Evolutionary conservation across 164 flowering plant genomes (phyloP), one percentile per base, ranked within the genome.

Genomic region (Vitis cinerea): DNA sequence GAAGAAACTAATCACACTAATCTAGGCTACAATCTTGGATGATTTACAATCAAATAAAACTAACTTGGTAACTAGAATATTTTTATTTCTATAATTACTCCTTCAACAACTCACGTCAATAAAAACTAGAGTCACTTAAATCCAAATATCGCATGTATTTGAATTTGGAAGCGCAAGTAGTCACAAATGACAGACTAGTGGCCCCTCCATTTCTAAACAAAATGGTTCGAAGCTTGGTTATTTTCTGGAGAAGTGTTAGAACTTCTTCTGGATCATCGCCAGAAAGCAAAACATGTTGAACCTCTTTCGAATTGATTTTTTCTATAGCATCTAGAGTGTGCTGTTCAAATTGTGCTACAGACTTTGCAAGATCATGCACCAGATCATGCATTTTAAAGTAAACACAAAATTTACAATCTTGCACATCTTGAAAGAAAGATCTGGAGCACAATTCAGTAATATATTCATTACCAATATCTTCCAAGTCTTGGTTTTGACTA

Each of bases 301-400:
- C 27, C 27, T 23, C 27, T 2, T 23, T 23, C 2, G 27, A 23
- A 23, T 1, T 23, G 27, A 23, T 23, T 23, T 23, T 23, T 2
- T 13, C 15, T 13, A 71, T 30, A 51, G 44, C 27, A 23, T 23
- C 1, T 50, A 29, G 7, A 9, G 9, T 17, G 13, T 13, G 19
- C 14, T 10, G 13, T 2, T 8, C 1, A 44, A 13, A 30, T 44
- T 13, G 13, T 3, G 66, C 72, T 2, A 73, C 63, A 3, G 37
- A 62, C 3, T 9, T 15, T 0, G 75, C 75, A 10, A 79, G 71
- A 56, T 77, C 72, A 63, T 67, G 75, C 48, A 72, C 44, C 0
- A 67, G 59, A 30, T 70, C 77, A 60, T 77, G 81, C 79, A 81
- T 78, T 12, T 69, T 73, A 65, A 67, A 74, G 9, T 15, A 12